Conservation (phyloP, 78 protist species). For the Dictyostelium purpureum region DNA sequence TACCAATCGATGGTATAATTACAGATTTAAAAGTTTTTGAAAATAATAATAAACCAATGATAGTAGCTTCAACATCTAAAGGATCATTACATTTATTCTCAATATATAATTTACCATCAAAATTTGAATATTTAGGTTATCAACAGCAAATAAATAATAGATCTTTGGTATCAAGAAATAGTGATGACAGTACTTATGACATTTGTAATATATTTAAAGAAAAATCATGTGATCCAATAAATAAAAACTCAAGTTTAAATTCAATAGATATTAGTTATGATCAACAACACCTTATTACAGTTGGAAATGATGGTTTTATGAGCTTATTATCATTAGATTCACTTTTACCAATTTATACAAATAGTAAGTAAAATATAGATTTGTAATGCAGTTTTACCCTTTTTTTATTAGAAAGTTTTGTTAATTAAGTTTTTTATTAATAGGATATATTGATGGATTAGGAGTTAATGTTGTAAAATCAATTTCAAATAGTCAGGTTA, state of each 20-base stretch:
- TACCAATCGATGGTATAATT: neutral
- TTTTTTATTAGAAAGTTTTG: neutral
- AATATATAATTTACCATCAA: conserved; percentile 9
- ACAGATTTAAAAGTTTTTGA: conserved; percentile 38
- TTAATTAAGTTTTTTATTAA: no score
- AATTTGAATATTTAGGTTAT: neutral
- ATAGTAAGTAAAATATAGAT: neutral
- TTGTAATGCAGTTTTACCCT: neutral
- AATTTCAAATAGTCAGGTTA: conserved; percentile 14
- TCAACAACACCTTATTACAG: conserved; percentile 21
- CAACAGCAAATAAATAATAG: neutral
- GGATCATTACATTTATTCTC: conserved; percentile 7
- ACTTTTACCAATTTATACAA: conserved; percentile 32
- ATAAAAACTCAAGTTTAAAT: neutral
- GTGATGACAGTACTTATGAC: neutral
- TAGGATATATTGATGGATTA: conserved; percentile 62
- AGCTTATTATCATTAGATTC: conserved; percentile 12
- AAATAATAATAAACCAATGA: conserved; percentile 15
- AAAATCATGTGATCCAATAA: neutral
- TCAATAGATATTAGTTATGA: conserved; percentile 24
- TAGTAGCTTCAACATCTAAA: neutral
- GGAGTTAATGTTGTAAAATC: conserved; percentile 23
- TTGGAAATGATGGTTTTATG: conserved; percentile 49
- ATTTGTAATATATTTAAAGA: conserved; percentile 9
- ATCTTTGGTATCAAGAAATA: neutral